A percentile compares a stretch with the other conserved stretches of the same genome.
Conservation (phyloP, 768 basidiomycete genomes). For the Cystoderma amianthinum region DNA sequence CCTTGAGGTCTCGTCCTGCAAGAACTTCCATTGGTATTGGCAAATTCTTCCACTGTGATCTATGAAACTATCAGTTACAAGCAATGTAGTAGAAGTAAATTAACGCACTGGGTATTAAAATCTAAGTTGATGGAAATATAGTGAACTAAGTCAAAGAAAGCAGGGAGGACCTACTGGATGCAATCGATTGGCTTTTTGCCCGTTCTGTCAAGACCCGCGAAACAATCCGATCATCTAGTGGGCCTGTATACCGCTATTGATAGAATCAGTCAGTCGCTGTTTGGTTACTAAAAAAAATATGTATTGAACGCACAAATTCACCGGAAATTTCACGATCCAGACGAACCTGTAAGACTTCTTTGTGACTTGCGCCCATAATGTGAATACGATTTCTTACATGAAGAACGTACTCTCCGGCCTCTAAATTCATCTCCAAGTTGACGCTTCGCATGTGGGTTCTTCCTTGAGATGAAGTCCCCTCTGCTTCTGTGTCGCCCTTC, state of each 20-base stretch:
- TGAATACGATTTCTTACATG: conserved; percentile 22
- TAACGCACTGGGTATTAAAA: conserved; percentile 7
- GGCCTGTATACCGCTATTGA: not conserved
- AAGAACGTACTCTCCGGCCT: conserved; percentile 34
- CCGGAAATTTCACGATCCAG: conserved; percentile 6
- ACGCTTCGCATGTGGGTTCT: conserved; percentile 25
- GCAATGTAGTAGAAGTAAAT: not conserved
- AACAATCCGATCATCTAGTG: conserved; percentile 2
- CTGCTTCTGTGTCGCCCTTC: conserved; percentile 26
- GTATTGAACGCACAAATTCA: conserved; percentile 1
- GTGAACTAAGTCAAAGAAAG: not conserved
- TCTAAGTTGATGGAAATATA: conserved; percentile 7
- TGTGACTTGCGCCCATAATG: too few species aligned
- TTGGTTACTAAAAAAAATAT: not conserved
- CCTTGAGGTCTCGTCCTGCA: conserved; percentile 13
- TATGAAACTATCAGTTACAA: not conserved
- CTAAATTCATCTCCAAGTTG: conserved; percentile 30
- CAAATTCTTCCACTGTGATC: conserved; percentile 5
- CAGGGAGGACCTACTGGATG: conserved; percentile 9
- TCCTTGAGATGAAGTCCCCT: conserved; percentile 24
- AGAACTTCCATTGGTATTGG: conserved; percentile 11
- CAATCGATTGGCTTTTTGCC: conserved; percentile 9
- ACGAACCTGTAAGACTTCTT: conserved; percentile 6
- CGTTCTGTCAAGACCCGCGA: conserved; percentile 8
- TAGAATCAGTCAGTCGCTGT: not conserved